Base-by-base conservation (phyloP, 768 basidiomycete genomes). In the Suillus bovinus region DNA sequence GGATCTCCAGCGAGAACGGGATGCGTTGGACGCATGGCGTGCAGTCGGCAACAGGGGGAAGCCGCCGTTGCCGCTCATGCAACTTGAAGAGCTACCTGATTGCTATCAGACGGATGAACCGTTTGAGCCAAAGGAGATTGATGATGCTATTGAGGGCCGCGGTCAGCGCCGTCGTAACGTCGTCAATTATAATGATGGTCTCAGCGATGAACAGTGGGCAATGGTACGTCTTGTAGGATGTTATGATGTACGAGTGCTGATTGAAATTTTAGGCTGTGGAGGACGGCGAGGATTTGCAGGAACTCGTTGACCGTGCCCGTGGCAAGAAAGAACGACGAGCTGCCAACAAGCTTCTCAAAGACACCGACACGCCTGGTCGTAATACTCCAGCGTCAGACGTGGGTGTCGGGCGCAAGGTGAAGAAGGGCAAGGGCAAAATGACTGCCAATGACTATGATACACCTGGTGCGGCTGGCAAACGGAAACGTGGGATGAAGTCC, bases 181-280 rank as follows among this genome's bases (percentile, higher is more conserved):
- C 49, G 93, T 99, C 64, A 89, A 86, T 71, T 99, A 99, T 71
- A 96, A 90, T 63, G 96, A 98, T 71, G 95, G 95, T 17, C 81
- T 99, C 61, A 90, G 87, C 58, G 96, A 99, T 67, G 96, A 97
- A 70, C 89, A 95, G 67, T 97, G 94, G 90, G 86, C 93, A 36
- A 83, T 91, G 83, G 89, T 89, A 71, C 63, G 83, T 79, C 24
- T 20, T 61, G 55, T 27, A 58, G 17, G 38, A 24, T 44, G 34
- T 39, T 39, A 34, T 8, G 38, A 27, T 13, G 16, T n/a, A 34
- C 20, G n/a, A 24, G 22, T 42, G 22, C 52, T 63, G 13, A 61
- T 39, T 33, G 27, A 13, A 31, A 62, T 56, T 59, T 14, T 62
- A 88, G 87, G 90, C 91, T 58, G 77, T 92, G 52, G 90, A 93